Evolutionary conservation across 345 rosid species (phyloP).

Genomic region (Durio zibethinus): DNA sequence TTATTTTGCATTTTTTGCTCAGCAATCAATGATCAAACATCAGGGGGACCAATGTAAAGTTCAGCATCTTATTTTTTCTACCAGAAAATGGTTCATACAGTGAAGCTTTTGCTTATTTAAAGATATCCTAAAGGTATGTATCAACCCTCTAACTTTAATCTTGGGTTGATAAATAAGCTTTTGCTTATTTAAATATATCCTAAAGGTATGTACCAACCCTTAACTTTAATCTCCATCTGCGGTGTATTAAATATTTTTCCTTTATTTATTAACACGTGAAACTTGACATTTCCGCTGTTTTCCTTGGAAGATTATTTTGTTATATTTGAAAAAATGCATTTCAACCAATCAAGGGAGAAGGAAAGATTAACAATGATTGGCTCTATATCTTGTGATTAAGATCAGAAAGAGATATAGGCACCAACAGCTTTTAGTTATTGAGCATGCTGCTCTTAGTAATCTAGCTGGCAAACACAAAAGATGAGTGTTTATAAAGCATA

Average conservation of each 20-base stretch:
- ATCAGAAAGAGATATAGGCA: too few relatives aligned
- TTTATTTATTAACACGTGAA: not conserved
- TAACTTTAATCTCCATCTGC: too few relatives aligned
- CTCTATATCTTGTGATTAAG: too few relatives aligned
- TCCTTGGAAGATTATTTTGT: too few relatives aligned
- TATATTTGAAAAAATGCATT: not conserved
- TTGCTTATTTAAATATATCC: not conserved
- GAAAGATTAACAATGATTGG: not conserved
- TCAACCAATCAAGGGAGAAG: not conserved
- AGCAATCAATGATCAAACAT: not conserved
- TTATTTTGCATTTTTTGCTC: not conserved
- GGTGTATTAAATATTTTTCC: too few relatives aligned
- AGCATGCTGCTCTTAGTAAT: too few relatives aligned
- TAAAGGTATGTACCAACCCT: too few relatives aligned
- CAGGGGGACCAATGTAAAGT: not conserved
- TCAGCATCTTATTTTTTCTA: not conserved
- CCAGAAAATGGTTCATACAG: not conserved
- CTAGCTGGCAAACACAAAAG: not conserved
- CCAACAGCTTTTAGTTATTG: too few relatives aligned
- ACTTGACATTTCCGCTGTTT: not conserved
- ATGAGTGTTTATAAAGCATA: not conserved
- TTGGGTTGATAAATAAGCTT: not conserved
- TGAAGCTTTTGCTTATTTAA: too few relatives aligned
- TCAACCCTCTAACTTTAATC: too few relatives aligned
- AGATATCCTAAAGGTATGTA: too few relatives aligned